Evolutionary conservation across 2,329 filamentous ascomycete genomes (phyloP), one percentile per base, ranked within the genome.

Genomic region (Cordyceps cicadae): DNA sequence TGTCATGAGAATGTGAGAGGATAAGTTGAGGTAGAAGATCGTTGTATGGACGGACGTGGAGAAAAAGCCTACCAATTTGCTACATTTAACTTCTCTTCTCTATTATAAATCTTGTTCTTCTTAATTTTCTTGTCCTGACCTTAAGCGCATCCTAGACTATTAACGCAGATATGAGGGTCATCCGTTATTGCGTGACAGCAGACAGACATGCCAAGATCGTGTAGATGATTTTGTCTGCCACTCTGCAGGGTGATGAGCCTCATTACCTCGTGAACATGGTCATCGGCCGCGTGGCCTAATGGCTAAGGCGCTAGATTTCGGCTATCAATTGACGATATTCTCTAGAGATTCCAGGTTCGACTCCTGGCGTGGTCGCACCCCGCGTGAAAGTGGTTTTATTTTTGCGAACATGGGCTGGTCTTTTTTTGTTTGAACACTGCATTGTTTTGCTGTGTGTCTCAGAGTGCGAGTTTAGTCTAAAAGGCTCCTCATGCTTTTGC

Each of bases 301-400:
- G 73, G 73, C 65, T 75, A 75, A 72, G 71, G 73, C 73, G 73
- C 70, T 71, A 75, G 73, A 75, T 75, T 75, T 75, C 73, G 73
- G 73, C 68, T 63, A 45, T 50, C 45, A 62, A 43, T 43, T 61
- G 32, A 62, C 61, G 51, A 54, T 60, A 51, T 24, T 43, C 73
- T 75, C 72, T 75, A 71, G 71, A 75, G 73, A 74, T 73, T 75
- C 70, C 72, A 75, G 73, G 72, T 74, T 74, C 73, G 72, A 75
- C 68, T 75, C 73, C 73, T 75, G 73, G 71, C 72, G 73, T 72
- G 73, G 73, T 75, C 73, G 71, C 50, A 54, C 6, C 0, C 3
- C 14, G 8, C 3, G 21, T 3, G 3, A 29, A 46, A 48, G 57
- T 54, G 50, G 15, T 48, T 39, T 54, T 26, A 29, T 59, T 59